Evolutionary conservation across 768 basidiomycete species (phyloP), one percentile per base, ranked within the genome.

Genomic region (Artomyces pyxidatus): DNA sequence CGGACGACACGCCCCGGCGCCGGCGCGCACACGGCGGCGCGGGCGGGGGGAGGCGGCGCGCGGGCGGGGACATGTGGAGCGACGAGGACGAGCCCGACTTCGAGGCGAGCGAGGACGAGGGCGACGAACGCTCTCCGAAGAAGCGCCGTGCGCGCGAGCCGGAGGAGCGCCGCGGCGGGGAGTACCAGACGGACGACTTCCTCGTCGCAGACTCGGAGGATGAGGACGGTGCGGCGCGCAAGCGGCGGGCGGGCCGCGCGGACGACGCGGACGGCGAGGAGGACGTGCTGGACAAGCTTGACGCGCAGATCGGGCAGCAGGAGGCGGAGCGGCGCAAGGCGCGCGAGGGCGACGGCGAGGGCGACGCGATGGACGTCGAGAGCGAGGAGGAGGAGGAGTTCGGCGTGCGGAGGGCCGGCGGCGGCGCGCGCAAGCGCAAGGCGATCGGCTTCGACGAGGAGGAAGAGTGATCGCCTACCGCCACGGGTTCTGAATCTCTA

Each of bases 131-230:
- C 77, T 80, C 63, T 68, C 74, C 54, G 77, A 77, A 61, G 58
- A 59, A 45, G 47, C 59, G 57, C 60, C 61, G 53, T 64, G 63
- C 53, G 6, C 46, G 49, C 23, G 58, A 48, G 12, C 66, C 69
- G n/a, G 71, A 72, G 11, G 75, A 75, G 47, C 76, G 74, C 46
- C 72, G 78, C 37, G 71, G 72, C 4, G 79, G 78, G 19, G 85
- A 88, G 37, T 91, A 91, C 56, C 84, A 88, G 61, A 80, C 83
- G 50, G 88, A 92, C 61, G 88, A 88, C 58, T 92, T 92, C 58
- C 71, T 92, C 25, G 89, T 90, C 10, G 81, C 83, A 12, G 88
- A 89, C 56, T 81, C 80, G 16, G 87, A 88, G 37, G 84, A 85
- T 23, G 85, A 85, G 3, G 57, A 32, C 9, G 59, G 46, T 17